phyloP scores from a whole-genome alignment of 2,329 filamentous ascomycete species.

The Exserohilum rostratum region DNA sequence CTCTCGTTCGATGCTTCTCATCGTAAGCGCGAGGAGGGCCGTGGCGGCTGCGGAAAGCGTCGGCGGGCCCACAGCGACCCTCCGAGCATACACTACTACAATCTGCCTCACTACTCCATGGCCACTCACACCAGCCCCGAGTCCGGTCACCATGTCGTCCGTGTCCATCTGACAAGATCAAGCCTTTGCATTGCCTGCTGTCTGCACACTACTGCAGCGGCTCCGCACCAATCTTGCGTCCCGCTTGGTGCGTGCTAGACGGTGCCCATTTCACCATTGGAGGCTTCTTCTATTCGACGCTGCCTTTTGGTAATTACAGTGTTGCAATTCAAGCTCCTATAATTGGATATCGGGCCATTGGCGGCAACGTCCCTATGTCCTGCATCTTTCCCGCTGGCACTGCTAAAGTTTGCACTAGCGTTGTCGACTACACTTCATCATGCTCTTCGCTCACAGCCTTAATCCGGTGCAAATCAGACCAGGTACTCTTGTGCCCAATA shows the following conservation, averaged over 20 bases:
- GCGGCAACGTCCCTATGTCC: no score
- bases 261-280: neutral
- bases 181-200: neutral
- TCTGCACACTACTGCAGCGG: neutral
- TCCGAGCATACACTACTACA: neutral
- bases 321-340: no score
- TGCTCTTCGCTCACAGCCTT: no score
- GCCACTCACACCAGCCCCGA: neutral
- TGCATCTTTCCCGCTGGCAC: no score
- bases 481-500: no score
- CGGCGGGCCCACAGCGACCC: conserved; percentile 18
- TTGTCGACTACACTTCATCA: no score
- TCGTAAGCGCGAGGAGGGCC: conserved; percentile 19
- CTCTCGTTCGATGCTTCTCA: conserved; percentile 4
- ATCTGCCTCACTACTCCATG: neutral
- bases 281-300: no score
- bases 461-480: no score
- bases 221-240: neutral
- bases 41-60: conserved; percentile 25
- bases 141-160: neutral
- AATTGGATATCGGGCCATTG: no score
- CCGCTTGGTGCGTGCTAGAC: neutral
- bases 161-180: neutral
- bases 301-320: no score
- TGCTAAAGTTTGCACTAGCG: no score